These are phyloP conservation scores for Carpinus viminea DNA, from an alignment of 306 rosid species.

Conservation along the genomic window DNA sequence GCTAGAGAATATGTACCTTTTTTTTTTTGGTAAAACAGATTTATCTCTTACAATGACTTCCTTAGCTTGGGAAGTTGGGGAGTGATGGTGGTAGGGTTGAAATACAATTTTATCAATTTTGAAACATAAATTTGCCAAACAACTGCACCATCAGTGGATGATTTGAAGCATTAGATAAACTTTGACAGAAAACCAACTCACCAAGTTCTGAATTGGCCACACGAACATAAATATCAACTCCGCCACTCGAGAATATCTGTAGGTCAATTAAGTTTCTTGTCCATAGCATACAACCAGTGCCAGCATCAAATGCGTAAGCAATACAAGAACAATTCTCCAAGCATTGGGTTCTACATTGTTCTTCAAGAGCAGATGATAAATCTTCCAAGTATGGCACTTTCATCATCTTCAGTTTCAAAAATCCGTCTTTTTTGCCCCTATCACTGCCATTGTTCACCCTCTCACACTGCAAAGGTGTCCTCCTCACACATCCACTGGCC, in stretches of 20 bases:
- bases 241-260: background rate
- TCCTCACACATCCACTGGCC: constrained; percentile 21
- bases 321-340: constrained; percentile 39
- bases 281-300: background rate
- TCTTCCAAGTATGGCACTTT: too few species aligned
- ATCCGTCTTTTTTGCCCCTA: background rate
- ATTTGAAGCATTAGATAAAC: background rate
- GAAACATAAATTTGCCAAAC: background rate
- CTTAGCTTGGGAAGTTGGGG: too few species aligned
- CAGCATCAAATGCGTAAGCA: constrained; percentile 39
- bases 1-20: too few species aligned
- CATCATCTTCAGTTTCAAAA: too few species aligned
- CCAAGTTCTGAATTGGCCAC: background rate
- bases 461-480: constrained; percentile 29
- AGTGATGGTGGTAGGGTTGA: too few species aligned
- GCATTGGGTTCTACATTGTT: constrained; percentile 25
- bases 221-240: background rate
- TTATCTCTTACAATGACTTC: background rate
- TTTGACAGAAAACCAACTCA: background rate
- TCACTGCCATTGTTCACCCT: background rate
- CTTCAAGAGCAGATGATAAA: background rate
- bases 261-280: background rate
- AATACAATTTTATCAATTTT: constrained; percentile 3
- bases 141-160: background rate
- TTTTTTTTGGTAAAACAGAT: too few species aligned